Evolutionary conservation across 163 green algal species (phyloP), one percentile per base, ranked within the genome.

Genomic region (Dunaliella salina): DNA sequence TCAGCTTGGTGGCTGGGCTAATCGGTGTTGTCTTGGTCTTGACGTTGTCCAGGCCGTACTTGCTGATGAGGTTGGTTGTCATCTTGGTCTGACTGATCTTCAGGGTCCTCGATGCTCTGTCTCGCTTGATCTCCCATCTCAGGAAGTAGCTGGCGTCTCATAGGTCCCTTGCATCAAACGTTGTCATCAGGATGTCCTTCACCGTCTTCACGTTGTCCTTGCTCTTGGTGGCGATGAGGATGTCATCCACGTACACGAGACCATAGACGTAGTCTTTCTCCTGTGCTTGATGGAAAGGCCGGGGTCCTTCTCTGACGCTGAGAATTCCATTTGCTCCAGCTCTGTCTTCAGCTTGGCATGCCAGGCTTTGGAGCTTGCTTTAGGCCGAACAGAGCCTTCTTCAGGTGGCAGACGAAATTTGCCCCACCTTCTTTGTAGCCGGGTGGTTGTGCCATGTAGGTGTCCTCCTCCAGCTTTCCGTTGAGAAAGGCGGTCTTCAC

Each of bases 401-500:
- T 72, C 25, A 22, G 32, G 29, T n/a, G 80, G 82, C 82, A 30
- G 45, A 33, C 82, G 80, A 11, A 57, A 50, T 30, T 20, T 85
- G 82, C 57, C 69, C 12, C 33, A 0, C 83, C 81, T 30, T 88
- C 25, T 29, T 86, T 71, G 29, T 87, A 90, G 33, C 89, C 86
- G 45, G 80, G 40, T 79, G 90, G 90, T 59, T 59, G 63, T 40
- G 78, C 29, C 33, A 94, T 85, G 26, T 86, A 93, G 24, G 92
- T 83, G 12, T 85, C 67, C 83, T 94, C 88, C 33, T 92, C 86
- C 25, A 92, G 84, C 0, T 88, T 71, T 4, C 88, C 88, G 33
- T 93, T 89, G 25, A 93, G 82, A 69, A 93, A 93, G 18, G 90
- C 90, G 33, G 88, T 91, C 79, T 92, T 92, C 78, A 93, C 91